Evolutionary conservation across 164 flowering plant species (phyloP), one percentile per base, ranked within the genome.

Genomic region (Vitis rotundifolia): DNA sequence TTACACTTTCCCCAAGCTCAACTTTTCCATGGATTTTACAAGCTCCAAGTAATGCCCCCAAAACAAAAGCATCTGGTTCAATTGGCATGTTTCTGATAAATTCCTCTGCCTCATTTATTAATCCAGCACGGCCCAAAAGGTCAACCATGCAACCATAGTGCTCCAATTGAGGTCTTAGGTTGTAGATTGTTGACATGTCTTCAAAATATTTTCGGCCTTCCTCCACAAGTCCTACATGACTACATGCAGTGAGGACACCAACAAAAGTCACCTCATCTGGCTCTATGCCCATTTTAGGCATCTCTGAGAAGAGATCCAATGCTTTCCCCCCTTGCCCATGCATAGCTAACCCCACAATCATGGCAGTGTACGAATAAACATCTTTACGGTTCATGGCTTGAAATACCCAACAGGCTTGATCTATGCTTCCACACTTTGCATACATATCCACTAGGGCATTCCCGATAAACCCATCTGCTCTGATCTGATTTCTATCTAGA

Each of bases 1-100:
- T 61, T 8, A 65, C 73, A n/a, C 48, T 61, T 73, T 73, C 75
- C n/a, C 76, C 79, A 59, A 71, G 69, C 63, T 76, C 78, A 19
- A 73, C 77, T 11, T 76, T 53, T 15, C 71, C 76, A 63, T 76
- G 75, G 10, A 76, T 68, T 37, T 68, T 75, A 58, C 81, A 78
- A 49, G 82, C 84, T 62, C 84, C 82, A 0, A 81, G 67, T n/a
- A 81, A 60, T 9, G 82, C 69, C n/a, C 82, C 82, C 78, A 73
- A 81, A 57, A 76, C 71, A 48, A 65, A 64, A 16, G 75, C 79
- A 71, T 78, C 79, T 5, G 84, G 84, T 61, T 65, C 67, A 14
- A 78, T 66, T 22, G 79, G 81, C 84, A 81, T 81, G 28, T 61
- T 66, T 14, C 29, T 48, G 18, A 81, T 71, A 51, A 78, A 64